These are phyloP conservation scores for Prosopis cineraria DNA, from an alignment of 306 rosid species.

Conservation along the genomic window DNA sequence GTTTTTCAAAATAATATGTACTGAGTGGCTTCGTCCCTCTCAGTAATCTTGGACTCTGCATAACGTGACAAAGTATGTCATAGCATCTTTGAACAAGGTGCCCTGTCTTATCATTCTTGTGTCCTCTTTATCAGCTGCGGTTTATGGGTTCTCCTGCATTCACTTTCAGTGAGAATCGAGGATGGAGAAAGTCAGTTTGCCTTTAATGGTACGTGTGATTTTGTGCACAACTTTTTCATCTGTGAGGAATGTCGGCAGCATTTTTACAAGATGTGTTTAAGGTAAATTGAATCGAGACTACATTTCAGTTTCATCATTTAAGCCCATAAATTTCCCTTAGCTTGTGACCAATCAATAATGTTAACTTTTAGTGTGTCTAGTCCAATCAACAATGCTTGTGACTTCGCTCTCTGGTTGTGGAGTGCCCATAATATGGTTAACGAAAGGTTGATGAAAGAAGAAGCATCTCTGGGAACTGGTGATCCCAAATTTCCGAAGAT, in stretches of 20 bases:
- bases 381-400: constrained; percentile 80
- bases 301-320: constrained; percentile 29
- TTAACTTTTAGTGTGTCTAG: constrained; percentile 57
- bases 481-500: constrained; percentile 95
- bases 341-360: neutral
- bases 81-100: constrained; percentile 5
- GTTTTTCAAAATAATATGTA: neutral
- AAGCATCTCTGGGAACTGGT: constrained; percentile 68
- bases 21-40: neutral
- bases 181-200: constrained; percentile 93
- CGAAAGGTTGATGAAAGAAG: constrained; percentile 75
- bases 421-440: constrained; percentile 84
- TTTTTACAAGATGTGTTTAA: constrained; percentile 81
- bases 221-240: constrained; percentile 78
- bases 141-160: constrained; percentile 96
- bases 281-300: constrained; percentile 46
- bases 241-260: constrained; percentile 97
- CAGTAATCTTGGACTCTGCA: neutral
- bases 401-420: constrained; percentile 94
- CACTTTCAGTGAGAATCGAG: constrained; percentile 82
- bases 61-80: constrained; percentile 3
- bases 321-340: constrained; percentile 25
- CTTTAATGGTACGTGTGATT: constrained; percentile 77
- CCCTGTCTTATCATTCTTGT: constrained; percentile 24
- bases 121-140: constrained; percentile 69